Conservation (phyloP, 192 early-diverging fungal genomes). For the Gorgonomyces haynaldii region DNA sequence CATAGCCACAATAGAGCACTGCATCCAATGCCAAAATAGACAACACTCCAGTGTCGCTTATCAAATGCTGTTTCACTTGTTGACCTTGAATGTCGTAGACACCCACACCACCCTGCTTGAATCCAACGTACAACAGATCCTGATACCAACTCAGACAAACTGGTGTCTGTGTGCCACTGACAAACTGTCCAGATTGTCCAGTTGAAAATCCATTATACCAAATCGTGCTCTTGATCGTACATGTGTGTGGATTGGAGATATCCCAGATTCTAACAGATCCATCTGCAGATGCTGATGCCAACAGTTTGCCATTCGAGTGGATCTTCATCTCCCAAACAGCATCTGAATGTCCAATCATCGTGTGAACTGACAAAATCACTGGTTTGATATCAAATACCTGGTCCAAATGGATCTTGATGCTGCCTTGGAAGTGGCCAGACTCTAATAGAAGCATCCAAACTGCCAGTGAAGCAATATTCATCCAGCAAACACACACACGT, state of each 20-base stretch:
- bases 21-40: no score
- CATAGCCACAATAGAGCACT: no score
- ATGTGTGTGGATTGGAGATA: constrained; percentile 19
- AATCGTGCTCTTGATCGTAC: constrained; percentile 17
- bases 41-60: constrained; percentile 21
- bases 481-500: constrained; percentile 51
- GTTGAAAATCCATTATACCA: constrained; percentile 20
- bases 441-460: constrained; percentile 60
- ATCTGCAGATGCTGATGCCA: constrained; percentile 69
- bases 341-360: constrained; percentile 69
- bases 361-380: constrained; percentile 17
- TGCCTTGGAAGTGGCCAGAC: constrained; percentile 50
- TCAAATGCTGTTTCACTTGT: constrained; percentile 52
- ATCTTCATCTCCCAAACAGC: constrained; percentile 74
- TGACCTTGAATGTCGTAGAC: no score
- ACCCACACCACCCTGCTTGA: no score
- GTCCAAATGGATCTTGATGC: constrained; percentile 43
- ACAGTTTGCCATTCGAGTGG: constrained; percentile 41
- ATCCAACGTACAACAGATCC: no score
- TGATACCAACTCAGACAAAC: no score
- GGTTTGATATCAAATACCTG: constrained; percentile 18
- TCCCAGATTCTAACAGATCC: constrained; percentile 77
- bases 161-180: no score
- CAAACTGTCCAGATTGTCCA: no score
- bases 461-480: constrained; percentile 53